A percentile compares a stretch with the other conserved stretches of the same genome.
These are phyloP conservation scores for Coniella lustricola DNA, from an alignment of 2,329 filamentous ascomycete species.

Conservation along the genomic window DNA sequence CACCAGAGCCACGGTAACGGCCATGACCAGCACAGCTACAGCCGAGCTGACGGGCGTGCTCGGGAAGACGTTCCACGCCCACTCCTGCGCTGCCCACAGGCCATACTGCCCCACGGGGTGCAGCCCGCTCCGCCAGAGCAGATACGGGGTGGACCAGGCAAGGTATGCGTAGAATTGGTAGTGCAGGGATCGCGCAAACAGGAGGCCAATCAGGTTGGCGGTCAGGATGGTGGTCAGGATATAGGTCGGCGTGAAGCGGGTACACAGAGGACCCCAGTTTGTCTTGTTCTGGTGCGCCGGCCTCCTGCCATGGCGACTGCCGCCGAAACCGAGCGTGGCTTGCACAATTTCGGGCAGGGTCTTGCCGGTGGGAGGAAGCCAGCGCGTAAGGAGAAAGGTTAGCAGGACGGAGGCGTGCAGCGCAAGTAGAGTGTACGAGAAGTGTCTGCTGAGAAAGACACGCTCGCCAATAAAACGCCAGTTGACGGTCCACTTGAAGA, in stretches of 20 bases:
- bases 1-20: slow-evolving; percentile 55
- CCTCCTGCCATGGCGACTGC: slow-evolving; percentile 23
- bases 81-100: slow-evolving; percentile 76
- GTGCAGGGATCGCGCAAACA: slow-evolving; percentile 83
- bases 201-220: slow-evolving; percentile 69
- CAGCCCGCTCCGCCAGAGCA: slow-evolving; percentile 72
- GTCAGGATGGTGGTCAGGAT: slow-evolving; percentile 70
- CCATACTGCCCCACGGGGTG: slow-evolving; percentile 60
- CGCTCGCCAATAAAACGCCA: slow-evolving; percentile 93
- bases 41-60: slow-evolving; percentile 54
- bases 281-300: too few species aligned
- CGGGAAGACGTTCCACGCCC: slow-evolving; percentile 93
- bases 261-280: slow-evolving; percentile 11
- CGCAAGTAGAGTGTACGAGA: slow-evolving; percentile 60
- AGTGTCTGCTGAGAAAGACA: slow-evolving; percentile 61
- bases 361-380: slow-evolving; percentile 63
- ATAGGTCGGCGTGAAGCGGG: slow-evolving; percentile 51
- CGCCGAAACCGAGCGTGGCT: slow-evolving; percentile 29
- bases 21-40: slow-evolving; percentile 64
- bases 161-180: slow-evolving; percentile 95
- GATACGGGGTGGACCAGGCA: slow-evolving; percentile 79
- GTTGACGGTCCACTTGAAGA: slow-evolving; percentile 98
- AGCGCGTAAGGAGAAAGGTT: slow-evolving; percentile 59
- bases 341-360: slow-evolving; percentile 47
- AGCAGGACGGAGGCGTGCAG: slow-evolving; percentile 60